Evolutionary conservation across 768 basidiomycete genomes (phyloP).

Genomic region (Candolleomyces aberdarensis): DNA sequence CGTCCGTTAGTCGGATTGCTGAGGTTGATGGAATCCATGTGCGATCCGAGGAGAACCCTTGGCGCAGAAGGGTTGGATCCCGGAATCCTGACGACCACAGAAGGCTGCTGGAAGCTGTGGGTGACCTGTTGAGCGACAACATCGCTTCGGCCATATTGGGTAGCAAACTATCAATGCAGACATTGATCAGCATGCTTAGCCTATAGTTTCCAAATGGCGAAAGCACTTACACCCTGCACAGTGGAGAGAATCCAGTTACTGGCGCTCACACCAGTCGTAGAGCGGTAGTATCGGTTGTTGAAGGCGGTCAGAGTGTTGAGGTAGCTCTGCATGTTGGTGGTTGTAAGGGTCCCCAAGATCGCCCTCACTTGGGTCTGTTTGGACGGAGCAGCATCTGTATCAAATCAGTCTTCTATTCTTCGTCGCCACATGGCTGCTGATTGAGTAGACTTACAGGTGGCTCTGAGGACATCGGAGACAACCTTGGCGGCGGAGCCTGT

Average conservation of each 20-base stretch:
- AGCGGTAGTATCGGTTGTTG: conserved; percentile 42
- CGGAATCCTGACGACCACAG: conserved; percentile 35
- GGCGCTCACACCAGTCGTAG: conserved; percentile 34
- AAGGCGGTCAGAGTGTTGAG: conserved; percentile 35
- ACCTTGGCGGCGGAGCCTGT: conserved; percentile 9
- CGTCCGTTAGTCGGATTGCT: conserved; percentile 35
- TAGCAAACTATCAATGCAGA: conserved; percentile 4
- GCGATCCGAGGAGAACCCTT: conserved; percentile 36
- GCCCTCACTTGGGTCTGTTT: conserved; percentile 25
- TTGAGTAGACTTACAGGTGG: conserved; percentile 23
- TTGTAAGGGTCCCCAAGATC: conserved; percentile 26
- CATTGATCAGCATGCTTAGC: conserved; percentile 18
- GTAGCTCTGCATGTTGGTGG: conserved; percentile 31
- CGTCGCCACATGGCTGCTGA: not conserved
- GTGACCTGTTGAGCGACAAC: conserved; percentile 26
- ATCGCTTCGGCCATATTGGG: conserved; percentile 20
- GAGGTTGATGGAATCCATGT: conserved; percentile 42
- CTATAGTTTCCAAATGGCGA: not conserved
- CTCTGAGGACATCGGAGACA: conserved; percentile 19
- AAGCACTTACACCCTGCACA: conserved; percentile 22
- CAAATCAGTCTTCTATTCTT: not conserved
- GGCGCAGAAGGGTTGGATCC: conserved; percentile 28
- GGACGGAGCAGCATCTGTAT: conserved; percentile 28
- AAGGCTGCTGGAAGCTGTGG: conserved; percentile 32
- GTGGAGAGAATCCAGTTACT: conserved; percentile 36